Evolutionary conservation across 176 grass and related monocot genomes (phyloP), one percentile per base, ranked within the genome.

Genomic region (Raddia distichophylla): DNA sequence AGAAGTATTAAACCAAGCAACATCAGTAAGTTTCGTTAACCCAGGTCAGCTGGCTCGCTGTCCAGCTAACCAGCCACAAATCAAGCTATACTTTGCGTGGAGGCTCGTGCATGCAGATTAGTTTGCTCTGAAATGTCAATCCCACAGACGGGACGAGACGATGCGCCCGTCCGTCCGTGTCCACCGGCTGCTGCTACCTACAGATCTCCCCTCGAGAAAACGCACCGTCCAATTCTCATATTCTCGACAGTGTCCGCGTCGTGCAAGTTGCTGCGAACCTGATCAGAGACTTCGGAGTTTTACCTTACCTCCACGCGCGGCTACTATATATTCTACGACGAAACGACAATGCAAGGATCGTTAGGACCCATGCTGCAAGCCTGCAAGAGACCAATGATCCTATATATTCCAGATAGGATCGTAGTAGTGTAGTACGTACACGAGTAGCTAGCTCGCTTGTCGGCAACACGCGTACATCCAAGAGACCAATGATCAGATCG

Each of bases 31-130:
- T 27, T 27, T 27, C 27, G 27, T 27, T 27, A 27, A 40, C 11
- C 6, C 33, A 13, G 33, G 69, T 32, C 34, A 42, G 53, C 37
- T 40, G 42, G 15, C 44, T 75, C 44, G 19, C 6, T 68, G 75
- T 68, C 33, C 27, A 27, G 27, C 27, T 27, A 27, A 27, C 27
- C 27, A 58, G 59, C 27, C 50, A 12, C 64, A 69, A 42, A 69
- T 48, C 82, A 45, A 73, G 27, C 3, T 8, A 0, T 27, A 44
- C 8, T 58, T 74, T 72, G 50, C 74, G 67, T 51, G 74, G 17
- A 17, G 32, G 1, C 60, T 78, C 4, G 52, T 8, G 48, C 81
- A 61, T 37, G 85, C 63, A 27, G 84, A 16, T 70, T 54, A 53
- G 46, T 10, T 54, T 62, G 46, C 14, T 63, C 10, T 0, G 15